Evolutionary conservation across 23 red algal genomes (phyloP).

Genomic region (Rhodosorus marinus): DNA sequence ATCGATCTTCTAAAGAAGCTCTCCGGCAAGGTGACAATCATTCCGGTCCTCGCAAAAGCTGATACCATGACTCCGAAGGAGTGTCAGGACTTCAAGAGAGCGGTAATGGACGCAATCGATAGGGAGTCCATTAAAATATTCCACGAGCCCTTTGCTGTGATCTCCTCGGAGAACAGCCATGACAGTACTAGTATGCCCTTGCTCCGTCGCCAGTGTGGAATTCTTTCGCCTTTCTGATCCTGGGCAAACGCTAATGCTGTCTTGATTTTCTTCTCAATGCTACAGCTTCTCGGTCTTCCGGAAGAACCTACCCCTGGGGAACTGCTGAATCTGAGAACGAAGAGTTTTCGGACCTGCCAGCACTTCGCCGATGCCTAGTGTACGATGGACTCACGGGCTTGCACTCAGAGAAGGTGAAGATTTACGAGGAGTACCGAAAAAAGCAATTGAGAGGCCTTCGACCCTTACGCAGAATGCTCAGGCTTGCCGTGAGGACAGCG

Average conservation of each 20-base stretch:
- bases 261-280: background rate
- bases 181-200: too few species aligned
- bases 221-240: conserved; percentile 1
- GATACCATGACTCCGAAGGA: conserved; percentile 6
- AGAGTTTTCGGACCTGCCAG: background rate
- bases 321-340: background rate
- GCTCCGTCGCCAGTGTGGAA: conserved; percentile 1
- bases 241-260: background rate
- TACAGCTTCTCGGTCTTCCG: background rate
- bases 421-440: too few species aligned
- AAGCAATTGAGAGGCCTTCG: too few species aligned
- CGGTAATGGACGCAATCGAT: background rate
- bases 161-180: background rate
- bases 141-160: background rate
- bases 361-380: too few species aligned
- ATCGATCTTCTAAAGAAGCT: conserved; percentile 2
- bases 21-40: background rate
- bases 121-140: background rate
- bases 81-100: background rate
- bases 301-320: background rate
- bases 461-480: too few species aligned
- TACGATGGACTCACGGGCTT: too few species aligned
- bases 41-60: conserved; percentile 7
- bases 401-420: background rate
- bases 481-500: too few species aligned